phyloP scores from a whole-genome alignment of 768 basidiomycete genomes.

The Paxillus rubicundulus region DNA sequence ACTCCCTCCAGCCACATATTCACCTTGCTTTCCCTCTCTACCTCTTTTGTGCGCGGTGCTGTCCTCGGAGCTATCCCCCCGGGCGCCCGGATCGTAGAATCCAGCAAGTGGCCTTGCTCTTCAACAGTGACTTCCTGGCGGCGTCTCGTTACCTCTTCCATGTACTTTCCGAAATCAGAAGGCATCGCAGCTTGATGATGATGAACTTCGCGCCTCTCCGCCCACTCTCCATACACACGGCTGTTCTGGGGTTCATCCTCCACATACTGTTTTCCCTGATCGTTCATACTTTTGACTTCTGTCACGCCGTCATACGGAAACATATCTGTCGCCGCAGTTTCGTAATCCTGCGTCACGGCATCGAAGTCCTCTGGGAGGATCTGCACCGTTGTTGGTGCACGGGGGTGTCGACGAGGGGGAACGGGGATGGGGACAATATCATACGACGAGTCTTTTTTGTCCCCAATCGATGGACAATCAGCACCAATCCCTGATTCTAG shows the following conservation, averaged over 20 bases:
- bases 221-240: slow-evolving; percentile 33
- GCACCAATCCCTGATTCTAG: background rate
- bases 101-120: slow-evolving; percentile 26
- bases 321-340: slow-evolving; percentile 25
- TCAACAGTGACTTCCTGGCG: slow-evolving; percentile 33
- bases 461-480: slow-evolving; percentile 17
- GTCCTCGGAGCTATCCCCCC: slow-evolving; percentile 1
- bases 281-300: slow-evolving; percentile 18
- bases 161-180: slow-evolving; percentile 26
- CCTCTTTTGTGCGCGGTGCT: slow-evolving; percentile 16
- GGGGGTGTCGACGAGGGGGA: slow-evolving; percentile 22
- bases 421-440: slow-evolving; percentile 25
- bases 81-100: slow-evolving; percentile 14
- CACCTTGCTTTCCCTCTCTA: slow-evolving; percentile 36
- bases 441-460: slow-evolving; percentile 30
- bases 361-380: slow-evolving; percentile 31
- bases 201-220: slow-evolving; percentile 27
- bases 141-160: slow-evolving; percentile 35
- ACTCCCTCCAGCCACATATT: slow-evolving; percentile 57
- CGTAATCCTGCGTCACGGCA: slow-evolving; percentile 27
- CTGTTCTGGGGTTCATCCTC: slow-evolving; percentile 21
- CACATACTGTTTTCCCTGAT: slow-evolving; percentile 3
- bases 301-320: slow-evolving; percentile 23
- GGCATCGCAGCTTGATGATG: slow-evolving; percentile 20
- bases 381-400: slow-evolving; percentile 33